Conservation (phyloP, 2,329 filamentous ascomycete species). For the Periconia sp. region DNA sequence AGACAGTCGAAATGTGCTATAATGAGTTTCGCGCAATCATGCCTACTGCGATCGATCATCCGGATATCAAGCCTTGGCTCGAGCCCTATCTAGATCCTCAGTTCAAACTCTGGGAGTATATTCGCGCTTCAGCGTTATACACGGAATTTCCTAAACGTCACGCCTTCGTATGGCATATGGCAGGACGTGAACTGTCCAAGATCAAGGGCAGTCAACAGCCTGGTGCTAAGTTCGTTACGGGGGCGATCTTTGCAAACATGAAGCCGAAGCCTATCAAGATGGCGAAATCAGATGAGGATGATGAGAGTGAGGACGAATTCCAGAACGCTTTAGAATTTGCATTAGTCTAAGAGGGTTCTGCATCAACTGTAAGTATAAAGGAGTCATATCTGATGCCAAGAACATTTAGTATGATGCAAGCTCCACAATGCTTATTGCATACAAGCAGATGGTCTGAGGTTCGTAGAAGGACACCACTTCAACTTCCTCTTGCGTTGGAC, state of each 20-base stretch:
- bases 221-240: conserved; percentile 19
- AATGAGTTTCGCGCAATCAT: conserved; percentile 17
- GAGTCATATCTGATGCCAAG: too few species aligned
- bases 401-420: too few species aligned
- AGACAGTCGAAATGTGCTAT: conserved; percentile 21
- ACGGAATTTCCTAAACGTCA: conserved; percentile 23
- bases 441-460: too few species aligned
- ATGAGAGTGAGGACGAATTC: conserved; percentile 25
- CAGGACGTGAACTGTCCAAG: conserved; percentile 47
- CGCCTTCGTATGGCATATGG: conserved; percentile 47
- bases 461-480: too few species aligned
- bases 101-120: conserved; percentile 48
- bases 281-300: conserved; percentile 21
- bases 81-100: conserved; percentile 17
- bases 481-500: too few species aligned
- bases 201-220: conserved; percentile 37
- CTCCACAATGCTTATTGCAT: too few species aligned
- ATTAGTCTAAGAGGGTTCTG: background rate
- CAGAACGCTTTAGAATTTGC: conserved; percentile 11
- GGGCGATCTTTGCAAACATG: conserved; percentile 31
- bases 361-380: too few species aligned
- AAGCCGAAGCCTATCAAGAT: conserved; percentile 39
- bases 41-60: conserved; percentile 15
- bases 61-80: conserved; percentile 14
- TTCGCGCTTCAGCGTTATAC: conserved; percentile 55